phyloP scores from a whole-genome alignment of 2,329 filamentous ascomycete species.

The Pseudomassariella vexata region DNA sequence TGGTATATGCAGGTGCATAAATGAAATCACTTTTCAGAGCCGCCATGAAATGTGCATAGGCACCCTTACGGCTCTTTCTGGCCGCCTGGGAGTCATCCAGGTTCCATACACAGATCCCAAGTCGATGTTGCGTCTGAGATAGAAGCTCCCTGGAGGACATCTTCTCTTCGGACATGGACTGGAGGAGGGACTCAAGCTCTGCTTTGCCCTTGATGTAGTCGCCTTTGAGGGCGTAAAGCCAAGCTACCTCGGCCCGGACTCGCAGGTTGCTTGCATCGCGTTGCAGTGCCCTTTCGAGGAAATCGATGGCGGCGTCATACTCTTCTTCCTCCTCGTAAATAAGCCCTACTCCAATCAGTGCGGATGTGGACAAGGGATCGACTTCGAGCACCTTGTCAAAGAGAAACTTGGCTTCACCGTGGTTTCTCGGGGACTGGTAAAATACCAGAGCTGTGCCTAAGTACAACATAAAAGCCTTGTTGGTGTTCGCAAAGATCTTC shows the following conservation, averaged over 20 bases:
- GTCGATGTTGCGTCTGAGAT: conserved; percentile 78
- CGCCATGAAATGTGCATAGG: conserved; percentile 77
- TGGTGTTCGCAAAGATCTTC: conserved; percentile 60
- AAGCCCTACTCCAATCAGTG: conserved; percentile 82
- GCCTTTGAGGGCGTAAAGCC: conserved; percentile 82
- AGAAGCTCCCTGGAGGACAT: conserved; percentile 63
- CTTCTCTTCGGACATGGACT: conserved; percentile 45
- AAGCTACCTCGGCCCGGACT: conserved; percentile 81
- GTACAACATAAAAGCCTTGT: conserved; percentile 68
- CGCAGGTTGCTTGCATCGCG: conserved; percentile 70
- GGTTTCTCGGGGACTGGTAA: conserved; percentile 84
- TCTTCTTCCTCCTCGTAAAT: conserved; percentile 93
- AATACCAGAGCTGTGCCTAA: conserved; percentile 86
- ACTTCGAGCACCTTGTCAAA: conserved; percentile 77
- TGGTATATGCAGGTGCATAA: conserved; percentile 86
- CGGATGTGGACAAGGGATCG: conserved; percentile 70
- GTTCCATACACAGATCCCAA: conserved; percentile 85
- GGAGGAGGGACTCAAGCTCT: conserved; percentile 64
- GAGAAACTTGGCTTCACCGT: conserved; percentile 78
- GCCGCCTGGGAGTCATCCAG: conserved; percentile 67
- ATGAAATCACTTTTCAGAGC: conserved; percentile 83
- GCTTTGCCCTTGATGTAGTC: conserved; percentile 62
- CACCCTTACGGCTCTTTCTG: conserved; percentile 72
- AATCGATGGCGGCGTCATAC: conserved; percentile 74
- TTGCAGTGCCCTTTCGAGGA: conserved; percentile 68